A percentile compares a stretch with the other conserved stretches of the same genome.
Conservation (phyloP, 1,284 basidiomycete species). For the Melampsora medusae region DNA sequence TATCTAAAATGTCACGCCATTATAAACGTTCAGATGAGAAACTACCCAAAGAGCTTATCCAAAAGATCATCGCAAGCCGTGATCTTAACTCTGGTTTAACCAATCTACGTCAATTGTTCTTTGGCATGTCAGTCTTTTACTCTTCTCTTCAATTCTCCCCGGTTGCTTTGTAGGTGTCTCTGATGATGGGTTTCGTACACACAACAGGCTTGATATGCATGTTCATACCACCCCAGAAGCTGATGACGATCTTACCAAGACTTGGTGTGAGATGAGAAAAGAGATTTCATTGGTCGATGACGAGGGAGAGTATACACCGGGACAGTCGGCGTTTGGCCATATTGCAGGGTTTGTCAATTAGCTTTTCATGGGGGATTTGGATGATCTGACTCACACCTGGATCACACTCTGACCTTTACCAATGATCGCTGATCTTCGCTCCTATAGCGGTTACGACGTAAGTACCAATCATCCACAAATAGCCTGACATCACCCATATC, state of each 20-base stretch:
- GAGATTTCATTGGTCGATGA: constrained; percentile 29
- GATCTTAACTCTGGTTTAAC: constrained; percentile 75
- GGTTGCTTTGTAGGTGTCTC: too few species aligned
- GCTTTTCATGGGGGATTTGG: neutral
- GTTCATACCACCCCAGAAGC: constrained; percentile 8
- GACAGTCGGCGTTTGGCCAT: constrained; percentile 32
- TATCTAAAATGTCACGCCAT: constrained; percentile 73
- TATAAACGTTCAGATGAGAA: constrained; percentile 67
- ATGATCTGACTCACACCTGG: neutral
- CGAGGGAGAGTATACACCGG: neutral
- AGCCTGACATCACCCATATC: neutral
- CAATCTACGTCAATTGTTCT: constrained; percentile 76
- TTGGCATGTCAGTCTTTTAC: constrained; percentile 55
- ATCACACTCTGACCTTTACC: neutral
- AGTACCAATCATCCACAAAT: neutral
- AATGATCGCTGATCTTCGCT: neutral
- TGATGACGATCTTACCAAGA: constrained; percentile 6
- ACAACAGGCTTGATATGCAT: constrained; percentile 33
- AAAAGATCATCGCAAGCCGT: constrained; percentile 74
- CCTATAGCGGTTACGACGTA: constrained; percentile 36
- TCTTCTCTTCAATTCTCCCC: neutral
- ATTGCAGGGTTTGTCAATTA: constrained; percentile 31
- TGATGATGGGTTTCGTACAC: neutral
- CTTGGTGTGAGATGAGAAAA: constrained; percentile 21
- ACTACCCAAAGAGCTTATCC: constrained; percentile 70